A percentile compares a stretch with the other conserved stretches of the same genome.
These are phyloP conservation scores for Aureobasidium mangrovei DNA, from an alignment of 2,329 filamentous ascomycete species.

Conservation along the genomic window DNA sequence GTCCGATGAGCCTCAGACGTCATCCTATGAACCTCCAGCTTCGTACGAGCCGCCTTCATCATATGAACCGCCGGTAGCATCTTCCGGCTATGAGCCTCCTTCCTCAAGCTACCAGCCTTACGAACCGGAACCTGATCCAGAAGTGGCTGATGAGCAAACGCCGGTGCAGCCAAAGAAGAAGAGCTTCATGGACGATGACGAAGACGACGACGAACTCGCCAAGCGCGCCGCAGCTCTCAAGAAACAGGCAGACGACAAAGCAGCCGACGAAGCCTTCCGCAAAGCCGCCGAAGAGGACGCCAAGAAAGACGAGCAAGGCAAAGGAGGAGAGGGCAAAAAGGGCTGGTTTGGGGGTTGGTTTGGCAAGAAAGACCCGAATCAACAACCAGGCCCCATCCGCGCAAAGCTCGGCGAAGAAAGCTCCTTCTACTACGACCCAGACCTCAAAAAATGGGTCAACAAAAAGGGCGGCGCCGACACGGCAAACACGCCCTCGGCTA, in stretches of 20 bases:
- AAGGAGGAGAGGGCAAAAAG: slow-evolving; percentile 39
- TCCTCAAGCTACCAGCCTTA: slow-evolving; percentile 42
- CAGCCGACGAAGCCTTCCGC: slow-evolving; percentile 77
- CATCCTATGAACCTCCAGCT: background rate
- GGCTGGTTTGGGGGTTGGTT: slow-evolving; percentile 88
- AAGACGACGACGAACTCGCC: slow-evolving; percentile 59
- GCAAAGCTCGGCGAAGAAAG: slow-evolving; percentile 93
- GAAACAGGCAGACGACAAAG: slow-evolving; percentile 47
- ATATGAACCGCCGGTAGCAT: slow-evolving; percentile 31
- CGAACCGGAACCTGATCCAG: slow-evolving; percentile 41
- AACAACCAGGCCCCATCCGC: slow-evolving; percentile 60
- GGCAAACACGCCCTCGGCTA: slow-evolving; percentile 44
- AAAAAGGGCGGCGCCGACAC: slow-evolving; percentile 69
- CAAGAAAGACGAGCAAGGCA: slow-evolving; percentile 51
- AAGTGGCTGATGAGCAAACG: slow-evolving; percentile 37
- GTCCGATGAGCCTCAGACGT: background rate
- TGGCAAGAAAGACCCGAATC: slow-evolving; percentile 57
- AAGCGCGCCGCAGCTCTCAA: slow-evolving; percentile 44
- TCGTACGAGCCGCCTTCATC: slow-evolving; percentile 19
- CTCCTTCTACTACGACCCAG: slow-evolving; percentile 87
- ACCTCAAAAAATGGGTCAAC: slow-evolving; percentile 97
- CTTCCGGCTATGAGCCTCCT: slow-evolving; percentile 50
- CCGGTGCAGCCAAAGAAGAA: slow-evolving; percentile 56
- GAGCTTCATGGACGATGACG: slow-evolving; percentile 73
- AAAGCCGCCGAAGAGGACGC: slow-evolving; percentile 68